A percentile compares a stretch with the other conserved stretches of the same genome.
Evolutionary conservation across 2,329 filamentous ascomycete species (phyloP).

Genomic region (Clonostachys sp.): DNA sequence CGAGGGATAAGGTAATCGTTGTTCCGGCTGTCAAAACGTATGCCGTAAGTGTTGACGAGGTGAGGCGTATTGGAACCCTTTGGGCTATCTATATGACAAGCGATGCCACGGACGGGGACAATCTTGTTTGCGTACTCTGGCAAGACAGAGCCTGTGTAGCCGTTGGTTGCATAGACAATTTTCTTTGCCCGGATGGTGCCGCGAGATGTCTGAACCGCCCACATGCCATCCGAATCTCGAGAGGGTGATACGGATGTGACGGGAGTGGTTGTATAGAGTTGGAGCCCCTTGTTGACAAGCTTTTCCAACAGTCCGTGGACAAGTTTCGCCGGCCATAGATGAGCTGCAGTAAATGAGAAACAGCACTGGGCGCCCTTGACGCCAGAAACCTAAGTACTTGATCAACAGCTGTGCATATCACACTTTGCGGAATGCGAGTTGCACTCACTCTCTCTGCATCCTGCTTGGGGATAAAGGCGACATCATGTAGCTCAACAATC

Average conservation of each 20-base stretch:
- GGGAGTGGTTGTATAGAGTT: slow-evolving; percentile 7
- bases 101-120: slow-evolving; percentile 52
- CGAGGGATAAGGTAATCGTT: slow-evolving; percentile 35
- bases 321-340: slow-evolving; percentile 9
- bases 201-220: not conserved
- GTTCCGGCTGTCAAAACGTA: slow-evolving; percentile 10
- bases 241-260: slow-evolving; percentile 4
- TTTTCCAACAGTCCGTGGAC: slow-evolving; percentile 7
- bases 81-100: slow-evolving; percentile 17
- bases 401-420: slow-evolving; percentile 1
- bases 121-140: slow-evolving; percentile 57
- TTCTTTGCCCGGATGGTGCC: slow-evolving; percentile 47
- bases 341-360: slow-evolving; percentile 9
- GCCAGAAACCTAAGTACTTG: slow-evolving; percentile 15
- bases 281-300: slow-evolving; percentile 3
- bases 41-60: slow-evolving; percentile 13
- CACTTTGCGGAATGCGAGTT: not conserved
- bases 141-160: slow-evolving; percentile 57
- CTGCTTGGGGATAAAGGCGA: slow-evolving; percentile 18
- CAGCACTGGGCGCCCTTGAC: slow-evolving; percentile 13
- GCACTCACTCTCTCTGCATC: slow-evolving; percentile 14
- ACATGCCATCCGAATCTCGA: not conserved
- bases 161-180: slow-evolving; percentile 64
- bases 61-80: slow-evolving; percentile 8
- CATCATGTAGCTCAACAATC: slow-evolving; percentile 8